Evolutionary conservation across 192 early-diverging fungal genomes (phyloP), one percentile per base, ranked within the genome.

Genomic region (Coemansia sp.): DNA sequence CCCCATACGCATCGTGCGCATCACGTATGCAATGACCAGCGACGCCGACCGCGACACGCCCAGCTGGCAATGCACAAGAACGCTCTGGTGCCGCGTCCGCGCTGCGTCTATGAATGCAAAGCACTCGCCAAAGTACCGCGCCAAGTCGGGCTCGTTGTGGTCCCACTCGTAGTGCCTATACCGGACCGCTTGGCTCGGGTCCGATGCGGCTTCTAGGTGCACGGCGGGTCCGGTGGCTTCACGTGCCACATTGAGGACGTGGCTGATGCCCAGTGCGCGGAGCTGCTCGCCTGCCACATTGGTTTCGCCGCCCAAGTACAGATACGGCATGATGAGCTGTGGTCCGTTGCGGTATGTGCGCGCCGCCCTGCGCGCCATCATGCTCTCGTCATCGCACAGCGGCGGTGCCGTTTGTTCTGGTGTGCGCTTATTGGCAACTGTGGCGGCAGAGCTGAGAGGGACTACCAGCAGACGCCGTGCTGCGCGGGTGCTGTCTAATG

Each of bases 31-130:
- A 58, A 97, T 92, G 13, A 95, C 86, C 46, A 97, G 70, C 0
- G 87, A 86, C 9, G 93, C 93, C 22, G 93, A 95, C 55, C 95
- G 81, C 20, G 95, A 93, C 22, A 97, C 88, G 32, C 95, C 95
- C 65, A 91, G 83, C 69, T 94, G 90, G 83, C 95, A 97, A 64
- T 92, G 89, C 9, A 97, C 89, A 15, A 97, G 79, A 10, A 97
- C 84, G 34, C 85, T 75, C 45, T 82, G 61, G 43, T 85, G 84
- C 11, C 65, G 50, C 7, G 22, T 61, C 29, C 86, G 71, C 10
- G 87, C 86, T 38, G 65, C 70, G 64, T 91, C 85, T 65, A 95
- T 93, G 62, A 83, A 87, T 29, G 60, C 82, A 59, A 92, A 88
- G 13, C 87, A 88, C 43, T 63, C 57, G 13, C 75, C 70, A 40